Evolutionary conservation across 768 basidiomycete species (phyloP), one percentile per base, ranked within the genome.

Genomic region (Termitomyces sp.): DNA sequence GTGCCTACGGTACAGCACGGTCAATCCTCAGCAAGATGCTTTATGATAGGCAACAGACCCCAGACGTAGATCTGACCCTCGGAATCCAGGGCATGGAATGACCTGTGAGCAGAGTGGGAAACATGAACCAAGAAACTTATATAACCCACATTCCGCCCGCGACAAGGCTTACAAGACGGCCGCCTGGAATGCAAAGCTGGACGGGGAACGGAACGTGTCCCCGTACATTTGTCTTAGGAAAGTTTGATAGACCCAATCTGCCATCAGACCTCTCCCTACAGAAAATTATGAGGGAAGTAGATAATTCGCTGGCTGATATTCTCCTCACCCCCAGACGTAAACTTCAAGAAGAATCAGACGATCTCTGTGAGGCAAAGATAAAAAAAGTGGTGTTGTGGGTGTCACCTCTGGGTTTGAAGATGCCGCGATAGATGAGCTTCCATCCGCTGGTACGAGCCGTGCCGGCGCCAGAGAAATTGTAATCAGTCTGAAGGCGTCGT

Each of bases 81-180:
- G 1, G 89, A 85, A 70, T 94, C 90, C 43, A 95, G 73, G 2
- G 91, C 92, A 66, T 93, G 88, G 71, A 93, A 95, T 35, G 87
- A 91, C 91, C 91, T 94, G 59, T 54, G 20, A 33, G 23, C 38
- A 16, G 55, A 44, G 61, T 36, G 41, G 51, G 26, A 50, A 18
- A 23, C 50, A 46, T 46, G 50, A 50, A 30, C 23, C 12, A 53
- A 32, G n/a, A 50, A 47, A 35, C 43, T 41, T 5, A 48, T 56
- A 54, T 30, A 35, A 72, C 85, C 62, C 66, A 91, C 93, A 89
- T 93, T 67, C 94, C 94, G 20, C 91, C 88, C 0, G 93, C 90
- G 43, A 84, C 81, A 44, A 95, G 75, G 60, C 77, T 82, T 41
- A 95, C 89, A 57, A 94, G 81, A 13, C 84, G 81, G 18, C 75